Evolutionary conservation across 306 rosid species (phyloP), one percentile per base, ranked within the genome.

Genomic region (Neltuma alba): DNA sequence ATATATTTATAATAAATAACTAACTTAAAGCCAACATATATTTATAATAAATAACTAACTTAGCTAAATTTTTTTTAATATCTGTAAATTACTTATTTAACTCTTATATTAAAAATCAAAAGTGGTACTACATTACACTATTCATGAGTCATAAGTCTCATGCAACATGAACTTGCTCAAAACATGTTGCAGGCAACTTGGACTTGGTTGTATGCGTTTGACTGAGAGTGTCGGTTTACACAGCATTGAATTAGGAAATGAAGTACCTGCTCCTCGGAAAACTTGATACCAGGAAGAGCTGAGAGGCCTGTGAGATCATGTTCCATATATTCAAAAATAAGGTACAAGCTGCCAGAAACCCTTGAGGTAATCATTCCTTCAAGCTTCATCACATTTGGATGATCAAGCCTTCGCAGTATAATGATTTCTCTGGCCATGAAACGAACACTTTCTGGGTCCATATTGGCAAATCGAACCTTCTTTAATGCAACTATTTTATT

Each of bases 371-470:
- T 93, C 61, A 91, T 86, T 72, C 98, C 93, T 90, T 91, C 90
- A 72, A 93, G 98, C 84, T 91, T 93, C 97, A 93, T 91, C 76
- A 93, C 88, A 87, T 93, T 93, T 47, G 97, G 98, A 88, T 93
- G 98, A 84, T 93, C 89, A 81, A 93, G 92, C 86, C 90, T 89
- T 34, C 97, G 89, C 27, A 87, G 64, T 41, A 93, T 81, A 42
- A 93, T 70, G 70, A 93, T 88, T 81, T 93, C 98, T 76, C 98
- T 86, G 0, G 97, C 91, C 98, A 93, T 93, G 76, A 93, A 93
- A 9, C 94, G 91, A 48, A 93, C 97, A 83, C 98, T 93, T 85
- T 91, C 97, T 0, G 94, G 97, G 73, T 93, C 98, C 92, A 91
- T 88, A 69, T 86, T 89, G 33, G 97, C 86, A 81, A 91, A 93